These are phyloP conservation scores for Neurospora sp. DNA, from an alignment of 2,329 filamentous ascomycete species.

Conservation along the genomic window DNA sequence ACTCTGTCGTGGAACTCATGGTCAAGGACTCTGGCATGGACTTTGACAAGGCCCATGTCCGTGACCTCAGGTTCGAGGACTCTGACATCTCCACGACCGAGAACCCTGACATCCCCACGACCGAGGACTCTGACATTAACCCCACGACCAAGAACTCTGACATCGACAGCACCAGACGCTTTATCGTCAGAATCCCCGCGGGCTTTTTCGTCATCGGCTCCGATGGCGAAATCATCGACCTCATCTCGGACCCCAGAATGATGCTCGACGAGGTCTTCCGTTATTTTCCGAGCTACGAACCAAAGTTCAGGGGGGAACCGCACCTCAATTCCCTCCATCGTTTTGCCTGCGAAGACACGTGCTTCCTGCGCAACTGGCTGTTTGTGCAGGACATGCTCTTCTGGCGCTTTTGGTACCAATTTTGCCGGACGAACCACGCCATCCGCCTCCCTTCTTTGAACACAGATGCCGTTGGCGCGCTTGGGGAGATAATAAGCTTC, in stretches of 20 bases:
- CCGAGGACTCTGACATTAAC: neutral
- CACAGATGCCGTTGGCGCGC: neutral
- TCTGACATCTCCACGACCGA: too few species aligned
- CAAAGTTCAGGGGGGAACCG: neutral
- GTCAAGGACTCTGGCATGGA: neutral
- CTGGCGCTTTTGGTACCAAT: too few species aligned
- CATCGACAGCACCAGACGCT: neutral
- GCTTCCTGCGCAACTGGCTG: neutral
- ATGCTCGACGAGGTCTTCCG: neutral
- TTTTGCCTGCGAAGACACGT: neutral
- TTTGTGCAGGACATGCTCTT: neutral
- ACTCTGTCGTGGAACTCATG: too few species aligned
- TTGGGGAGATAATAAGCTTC: neutral
- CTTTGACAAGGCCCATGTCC: neutral
- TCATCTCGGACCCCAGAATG: neutral
- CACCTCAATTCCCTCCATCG: neutral
- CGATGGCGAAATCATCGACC: neutral
- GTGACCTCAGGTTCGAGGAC: neutral
- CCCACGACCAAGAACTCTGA: neutral
- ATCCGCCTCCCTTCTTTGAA: too few species aligned
- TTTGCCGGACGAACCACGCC: too few species aligned
- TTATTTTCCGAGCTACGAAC: neutral
- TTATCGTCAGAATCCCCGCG: neutral
- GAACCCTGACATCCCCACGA: neutral
- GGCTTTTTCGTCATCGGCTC: neutral